These are phyloP conservation scores for Rhizopogon vesiculosus DNA, from an alignment of 768 basidiomycete species.

Conservation along the genomic window DNA sequence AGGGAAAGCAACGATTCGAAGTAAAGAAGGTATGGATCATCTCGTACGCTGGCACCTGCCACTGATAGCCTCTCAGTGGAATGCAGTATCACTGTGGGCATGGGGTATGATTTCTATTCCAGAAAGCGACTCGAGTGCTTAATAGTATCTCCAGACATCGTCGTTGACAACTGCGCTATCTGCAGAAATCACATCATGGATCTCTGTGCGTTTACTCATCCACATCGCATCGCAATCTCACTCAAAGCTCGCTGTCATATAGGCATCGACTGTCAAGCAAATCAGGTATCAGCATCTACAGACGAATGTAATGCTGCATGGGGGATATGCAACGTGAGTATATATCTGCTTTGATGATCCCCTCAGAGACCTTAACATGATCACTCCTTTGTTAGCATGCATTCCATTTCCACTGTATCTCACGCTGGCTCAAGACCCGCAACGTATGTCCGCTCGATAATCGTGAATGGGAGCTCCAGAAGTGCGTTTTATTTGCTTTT, in stretches of 20 bases:
- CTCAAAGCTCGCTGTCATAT: constrained; percentile 6
- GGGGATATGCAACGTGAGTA: constrained; percentile 92
- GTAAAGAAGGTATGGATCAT: constrained; percentile 85
- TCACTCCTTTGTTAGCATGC: constrained; percentile 61
- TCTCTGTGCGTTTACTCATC: constrained; percentile 63
- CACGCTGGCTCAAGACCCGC: constrained; percentile 97
- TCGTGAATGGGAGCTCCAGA: constrained; percentile 95
- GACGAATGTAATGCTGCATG: constrained; percentile 98
- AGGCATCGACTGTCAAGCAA: constrained; percentile 99
- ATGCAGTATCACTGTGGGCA: constrained; percentile 97
- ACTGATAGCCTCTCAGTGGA: constrained; percentile 64
- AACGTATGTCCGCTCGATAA: constrained; percentile 95
- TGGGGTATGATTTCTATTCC: constrained; percentile 64
- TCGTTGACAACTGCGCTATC: constrained; percentile 99
- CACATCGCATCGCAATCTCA: not conserved
- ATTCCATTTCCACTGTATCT: constrained; percentile 99
- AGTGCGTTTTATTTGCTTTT: constrained; percentile 46
- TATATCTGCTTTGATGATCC: not conserved
- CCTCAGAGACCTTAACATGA: not conserved
- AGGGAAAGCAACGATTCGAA: constrained; percentile 83
- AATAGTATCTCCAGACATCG: constrained; percentile 64
- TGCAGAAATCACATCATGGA: constrained; percentile 99
- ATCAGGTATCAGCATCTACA: constrained; percentile 93
- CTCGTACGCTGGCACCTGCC: not conserved
- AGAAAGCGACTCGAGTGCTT: not conserved